Evolutionary conservation across 495 filamentous ascomycete species (phyloP).

Genomic region (Hyaloscypha bicolor): DNA sequence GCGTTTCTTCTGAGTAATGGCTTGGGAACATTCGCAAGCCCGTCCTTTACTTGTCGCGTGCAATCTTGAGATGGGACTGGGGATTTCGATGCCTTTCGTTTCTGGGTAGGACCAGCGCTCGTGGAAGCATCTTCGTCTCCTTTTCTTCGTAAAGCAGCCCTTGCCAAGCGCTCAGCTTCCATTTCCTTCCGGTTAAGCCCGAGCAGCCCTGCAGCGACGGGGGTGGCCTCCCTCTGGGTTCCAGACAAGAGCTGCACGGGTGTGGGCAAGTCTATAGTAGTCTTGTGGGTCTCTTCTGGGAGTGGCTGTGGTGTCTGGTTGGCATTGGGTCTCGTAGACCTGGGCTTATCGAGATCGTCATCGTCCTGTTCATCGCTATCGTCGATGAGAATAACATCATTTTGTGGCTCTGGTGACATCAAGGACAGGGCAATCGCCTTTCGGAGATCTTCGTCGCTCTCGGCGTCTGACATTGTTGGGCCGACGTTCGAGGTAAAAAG

Average conservation of each 20-base stretch:
- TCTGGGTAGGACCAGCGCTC: slow-evolving; percentile 26
- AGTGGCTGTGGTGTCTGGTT: background rate
- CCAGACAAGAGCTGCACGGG: background rate
- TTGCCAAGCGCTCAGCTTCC: slow-evolving; percentile 81
- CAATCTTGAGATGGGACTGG: background rate
- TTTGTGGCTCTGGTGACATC: background rate
- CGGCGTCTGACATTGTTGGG: slow-evolving; percentile 24
- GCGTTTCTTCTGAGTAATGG: background rate
- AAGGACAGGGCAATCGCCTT: slow-evolving; percentile 58
- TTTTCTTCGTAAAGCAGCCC: slow-evolving; percentile 41
- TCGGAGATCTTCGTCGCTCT: slow-evolving; percentile 51
- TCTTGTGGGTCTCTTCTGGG: background rate
- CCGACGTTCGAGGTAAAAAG: background rate
- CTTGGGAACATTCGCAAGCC: background rate
- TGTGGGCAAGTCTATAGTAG: background rate
- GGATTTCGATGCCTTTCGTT: slow-evolving; percentile 53
- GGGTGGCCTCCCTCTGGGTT: background rate
- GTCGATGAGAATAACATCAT: slow-evolving; percentile 32
- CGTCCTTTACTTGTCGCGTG: background rate
- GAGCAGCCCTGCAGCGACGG: background rate
- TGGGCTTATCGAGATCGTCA: slow-evolving; percentile 27
- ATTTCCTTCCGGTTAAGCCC: slow-evolving; percentile 72
- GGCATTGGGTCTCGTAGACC: background rate
- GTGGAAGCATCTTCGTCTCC: background rate
- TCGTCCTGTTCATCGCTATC: slow-evolving; percentile 29